Percentiles rank a stretch among this genome's conserved stretches.
Conservation (phyloP, 768 basidiomycete species). For the Hygrophoropsis aurantiaca region DNA sequence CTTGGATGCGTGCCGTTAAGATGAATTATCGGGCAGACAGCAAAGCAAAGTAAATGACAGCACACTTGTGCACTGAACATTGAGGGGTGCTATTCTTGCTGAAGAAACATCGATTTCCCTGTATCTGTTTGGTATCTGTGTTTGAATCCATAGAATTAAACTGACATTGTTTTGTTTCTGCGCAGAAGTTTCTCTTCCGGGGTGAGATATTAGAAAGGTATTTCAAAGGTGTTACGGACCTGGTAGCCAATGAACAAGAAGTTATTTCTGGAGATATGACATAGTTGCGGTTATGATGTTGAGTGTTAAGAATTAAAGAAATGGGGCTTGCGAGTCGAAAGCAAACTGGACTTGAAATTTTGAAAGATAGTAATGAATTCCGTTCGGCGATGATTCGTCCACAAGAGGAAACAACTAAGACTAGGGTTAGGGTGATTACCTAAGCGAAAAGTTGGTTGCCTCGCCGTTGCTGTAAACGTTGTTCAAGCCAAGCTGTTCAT, state of each 20-base stretch:
- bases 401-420: neutral
- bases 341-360: too few relatives aligned
- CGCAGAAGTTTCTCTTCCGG: too few relatives aligned
- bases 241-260: too few relatives aligned
- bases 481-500: conserved; percentile 13
- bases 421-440: conserved; percentile 18
- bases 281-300: neutral
- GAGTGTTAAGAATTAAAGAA: conserved; percentile 10
- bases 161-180: too few relatives aligned
- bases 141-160: neutral
- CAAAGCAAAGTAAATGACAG: conserved; percentile 1
- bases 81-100: conserved; percentile 3
- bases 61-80: conserved; percentile 14
- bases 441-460: conserved; percentile 20
- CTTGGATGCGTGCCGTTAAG: conserved; percentile 1
- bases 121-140: conserved; percentile 1
- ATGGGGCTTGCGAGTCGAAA: too few relatives aligned
- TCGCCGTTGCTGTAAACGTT: conserved; percentile 19
- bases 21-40: conserved; percentile 9
- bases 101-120: conserved; percentile 9
- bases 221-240: too few relatives aligned
- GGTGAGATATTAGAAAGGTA: too few relatives aligned
- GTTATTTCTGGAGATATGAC: neutral
- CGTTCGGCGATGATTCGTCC: too few relatives aligned
- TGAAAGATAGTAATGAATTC: too few relatives aligned